Evolutionary conservation across 1,284 basidiomycete species (phyloP), one percentile per base, ranked within the genome.

Genomic region (Boletus austroedulis): DNA sequence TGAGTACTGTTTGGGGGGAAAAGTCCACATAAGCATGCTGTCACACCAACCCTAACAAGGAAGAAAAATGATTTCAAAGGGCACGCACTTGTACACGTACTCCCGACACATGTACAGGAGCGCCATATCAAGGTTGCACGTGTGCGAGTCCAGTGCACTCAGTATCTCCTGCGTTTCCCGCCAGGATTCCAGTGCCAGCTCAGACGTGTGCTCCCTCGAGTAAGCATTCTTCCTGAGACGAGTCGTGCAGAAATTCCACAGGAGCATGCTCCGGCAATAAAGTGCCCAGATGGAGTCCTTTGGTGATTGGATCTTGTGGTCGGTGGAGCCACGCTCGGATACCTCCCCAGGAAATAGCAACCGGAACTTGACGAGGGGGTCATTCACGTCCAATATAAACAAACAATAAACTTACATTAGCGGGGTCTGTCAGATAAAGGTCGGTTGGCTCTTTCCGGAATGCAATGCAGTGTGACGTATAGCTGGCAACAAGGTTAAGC

Each of bases 241-340:
- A 58, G 79, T 77, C 62, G 80, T 77, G 64, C 83, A 86, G 65
- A 83, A 86, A 66, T 82, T 87, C 85, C 87, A 90, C 2, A 91
- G 76, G 14, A 92, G 78, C 86, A 90, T 87, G 67, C 83, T 83
- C 50, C 89, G 84, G 73, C 86, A 89, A 66, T 89, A 89, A 34
- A 92, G 76, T 0, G 87, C 89, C 87, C 88, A 90, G 4, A 91
- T 77, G 11, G 85, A 85, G 62, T 90, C 86, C 68, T 89, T 89
- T 14, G 85, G 78, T 15, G 84, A 84, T 50, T 67, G 66, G 32
- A 58, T 36, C 65, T 77, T 75, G 74, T 79, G 59, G 63, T 73
- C 60, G 70, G 73, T 52, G 70, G 78, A 55, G 67, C 66, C 69
- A 55, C 81, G 80, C 66, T 85, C 81, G 47, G 80, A 72, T 12